Evolutionary conservation across 2,329 filamentous ascomycete genomes (phyloP), one percentile per base, ranked within the genome.

Genomic region (Basipetospora sp.): DNA sequence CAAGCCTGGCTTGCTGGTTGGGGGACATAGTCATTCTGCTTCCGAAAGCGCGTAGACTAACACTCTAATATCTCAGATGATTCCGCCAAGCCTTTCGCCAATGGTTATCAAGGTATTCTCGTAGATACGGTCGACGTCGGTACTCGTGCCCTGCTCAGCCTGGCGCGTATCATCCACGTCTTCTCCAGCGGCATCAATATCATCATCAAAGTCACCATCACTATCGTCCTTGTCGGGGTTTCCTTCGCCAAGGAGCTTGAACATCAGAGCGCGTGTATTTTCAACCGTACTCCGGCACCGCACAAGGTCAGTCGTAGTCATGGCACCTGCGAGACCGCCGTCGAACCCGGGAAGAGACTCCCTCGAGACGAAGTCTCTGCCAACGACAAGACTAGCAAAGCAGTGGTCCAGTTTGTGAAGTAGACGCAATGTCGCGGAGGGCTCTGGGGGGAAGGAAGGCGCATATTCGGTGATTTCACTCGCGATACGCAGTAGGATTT

Each of bases 241-340:
- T 0, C 41, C 43, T 4, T 47, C 49, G 16, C 85, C 72, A 5
- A 38, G 17, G 8, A 38, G 30, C 13, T 20, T 32, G 16, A 38
- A 38, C 41, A 88, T 73, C 4, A 74, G 56, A 6, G 85, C 60
- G 18, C 87, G 68, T 13, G 80, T 82, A 45, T 78, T 71, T 51
- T 92, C 82, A 1, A 86, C 81, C 20, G 92, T 62, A 50, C 82
- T 83, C 51, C 82, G 80, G 45, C 87, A 80, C 29, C 88, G 72
- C 6, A 96, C 85, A 67, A 90, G 93, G 54, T 94, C 85, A 1
- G 82, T 88, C 14, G 58, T 64, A 1, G 77, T 85, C 63, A 83
- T 78, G 1, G 83, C 79, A 0, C 76, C 73, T 1, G 64, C 57
- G 4, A 66, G 60, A 1, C 70, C 70, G 5, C 62, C 65, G 44